Evolutionary conservation across 2,329 filamentous ascomycete genomes (phyloP), one percentile per base, ranked within the genome.

Genomic region (Penicillium sp.): DNA sequence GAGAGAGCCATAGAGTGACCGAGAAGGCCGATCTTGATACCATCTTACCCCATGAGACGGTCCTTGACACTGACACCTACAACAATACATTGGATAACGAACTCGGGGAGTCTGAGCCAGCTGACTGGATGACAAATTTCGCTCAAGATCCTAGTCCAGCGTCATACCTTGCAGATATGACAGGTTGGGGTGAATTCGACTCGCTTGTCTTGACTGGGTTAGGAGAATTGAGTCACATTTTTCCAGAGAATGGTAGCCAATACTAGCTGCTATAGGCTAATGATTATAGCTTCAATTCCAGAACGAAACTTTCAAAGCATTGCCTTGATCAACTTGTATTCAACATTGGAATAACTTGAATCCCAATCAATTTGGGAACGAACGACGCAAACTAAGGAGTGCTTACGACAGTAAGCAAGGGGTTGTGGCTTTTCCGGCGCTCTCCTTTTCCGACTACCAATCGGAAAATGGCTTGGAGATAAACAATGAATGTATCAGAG

Each of bases 121-220:
- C 50, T 44, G 48, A 27, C 7, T 65, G 53, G 45, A 41, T 53
- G 13, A 47, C 46, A 6, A 50, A 48, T 7, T n/a, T 56, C 5
- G 42, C 49, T 4, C 45, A 59, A 31, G 55, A 62, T 50, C 56
- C 46, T 14, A 61, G 59, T 36, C 58, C 62, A 2, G 31, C 50
- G 31, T 58, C 58, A 2, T 58, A 56, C 24, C 46, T 56, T 34
- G 48, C 56, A 31, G 61, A 64, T 41, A 38, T 69, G 22, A 61
- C 65, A 4, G 56, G 63, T 22, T 71, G 63, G 67, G 62, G 62
- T 7, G 61, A 67, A 7, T 67, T 66, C 31, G 65, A 71, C 52
- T 71, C 67, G 14, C 50, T 72, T 24, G 68, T 54, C 21, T 21
- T 58, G 16, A 60, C 56, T 2, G 60, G 57, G 1, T 21, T 64